phyloP scores from a whole-genome alignment of 2,329 filamentous ascomycete species.

The Fusarium xylarioides region DNA sequence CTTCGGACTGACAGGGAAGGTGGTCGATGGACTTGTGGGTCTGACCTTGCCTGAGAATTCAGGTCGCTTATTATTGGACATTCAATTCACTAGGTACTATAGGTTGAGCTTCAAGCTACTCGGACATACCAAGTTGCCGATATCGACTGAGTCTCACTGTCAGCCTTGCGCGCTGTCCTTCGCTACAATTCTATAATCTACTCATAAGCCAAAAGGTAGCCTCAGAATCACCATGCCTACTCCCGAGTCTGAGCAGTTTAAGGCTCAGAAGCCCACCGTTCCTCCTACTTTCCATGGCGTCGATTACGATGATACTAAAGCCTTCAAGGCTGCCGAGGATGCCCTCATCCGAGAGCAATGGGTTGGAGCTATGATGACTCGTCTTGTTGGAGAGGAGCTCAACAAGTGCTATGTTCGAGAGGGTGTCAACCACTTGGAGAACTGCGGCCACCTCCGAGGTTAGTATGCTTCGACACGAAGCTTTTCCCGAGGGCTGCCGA shows the following conservation, averaged over 20 bases:
- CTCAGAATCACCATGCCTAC: slow-evolving; percentile 71
- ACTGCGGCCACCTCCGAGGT: slow-evolving; percentile 85
- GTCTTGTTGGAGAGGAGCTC: slow-evolving; percentile 82
- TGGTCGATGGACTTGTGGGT: slow-evolving; percentile 22
- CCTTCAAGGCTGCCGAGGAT: slow-evolving; percentile 84
- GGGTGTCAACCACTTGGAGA: slow-evolving; percentile 88
- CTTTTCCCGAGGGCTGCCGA: not conserved
- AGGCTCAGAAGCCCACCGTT: slow-evolving; percentile 84
- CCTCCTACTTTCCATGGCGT: slow-evolving; percentile 86
- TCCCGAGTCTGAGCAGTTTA: slow-evolving; percentile 82
- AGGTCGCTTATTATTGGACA: slow-evolving; percentile 42
- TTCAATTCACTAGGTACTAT: slow-evolving; percentile 16
- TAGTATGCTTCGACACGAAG: slow-evolving; percentile 49
- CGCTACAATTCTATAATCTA: slow-evolving; percentile 16
- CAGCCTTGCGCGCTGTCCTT: slow-evolving; percentile 26
- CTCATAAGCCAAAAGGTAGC: slow-evolving; percentile 19
- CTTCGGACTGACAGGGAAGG: slow-evolving; percentile 29
- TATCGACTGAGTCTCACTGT: slow-evolving; percentile 33
- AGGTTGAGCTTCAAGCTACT: slow-evolving; percentile 43
- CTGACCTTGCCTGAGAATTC: slow-evolving; percentile 44
- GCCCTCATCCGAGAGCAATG: slow-evolving; percentile 86
- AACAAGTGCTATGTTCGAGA: slow-evolving; percentile 86
- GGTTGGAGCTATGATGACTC: slow-evolving; percentile 89
- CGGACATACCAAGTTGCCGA: slow-evolving; percentile 39
- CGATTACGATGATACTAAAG: slow-evolving; percentile 83